phyloP scores from a whole-genome alignment of 176 grass and related monocot genomes.

The Calamus simplicifolius region DNA sequence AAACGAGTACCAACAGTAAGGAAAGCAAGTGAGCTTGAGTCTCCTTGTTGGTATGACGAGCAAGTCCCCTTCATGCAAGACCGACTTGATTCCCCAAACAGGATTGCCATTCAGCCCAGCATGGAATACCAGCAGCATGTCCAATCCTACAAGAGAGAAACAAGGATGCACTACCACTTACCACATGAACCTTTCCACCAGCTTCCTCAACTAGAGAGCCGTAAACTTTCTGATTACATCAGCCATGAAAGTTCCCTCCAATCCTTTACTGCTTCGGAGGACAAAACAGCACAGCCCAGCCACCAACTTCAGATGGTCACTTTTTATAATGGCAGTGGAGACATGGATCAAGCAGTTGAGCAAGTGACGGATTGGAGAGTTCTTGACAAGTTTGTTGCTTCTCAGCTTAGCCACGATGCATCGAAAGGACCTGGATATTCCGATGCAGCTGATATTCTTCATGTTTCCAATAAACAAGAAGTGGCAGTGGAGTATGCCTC shows the following conservation, averaged over 20 bases:
- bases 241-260: constrained; percentile 15
- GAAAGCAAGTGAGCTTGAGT: constrained; percentile 55
- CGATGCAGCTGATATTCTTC: constrained; percentile 47
- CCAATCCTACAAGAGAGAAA: constrained; percentile 53
- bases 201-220: constrained; percentile 56
- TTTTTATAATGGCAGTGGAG: neutral
- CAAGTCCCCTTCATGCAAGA: constrained; percentile 59
- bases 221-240: constrained; percentile 37
- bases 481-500: constrained; percentile 47
- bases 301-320: constrained; percentile 24
- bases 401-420: constrained; percentile 80
- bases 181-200: constrained; percentile 39
- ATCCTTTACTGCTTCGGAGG: constrained; percentile 25
- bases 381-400: constrained; percentile 86
- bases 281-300: constrained; percentile 34
- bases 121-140: constrained; percentile 52
- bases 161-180: constrained; percentile 54
- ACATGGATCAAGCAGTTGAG: constrained; percentile 4
- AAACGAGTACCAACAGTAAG: constrained; percentile 68
- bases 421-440: constrained; percentile 39
- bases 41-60: constrained; percentile 75
- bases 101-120: constrained; percentile 30
- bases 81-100: constrained; percentile 47
- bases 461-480: constrained; percentile 58
- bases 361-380: constrained; percentile 55